Percentiles rank a stretch among this genome's conserved stretches.
Conservation (phyloP, 345 rosid genomes). For the Clausena lansium region DNA sequence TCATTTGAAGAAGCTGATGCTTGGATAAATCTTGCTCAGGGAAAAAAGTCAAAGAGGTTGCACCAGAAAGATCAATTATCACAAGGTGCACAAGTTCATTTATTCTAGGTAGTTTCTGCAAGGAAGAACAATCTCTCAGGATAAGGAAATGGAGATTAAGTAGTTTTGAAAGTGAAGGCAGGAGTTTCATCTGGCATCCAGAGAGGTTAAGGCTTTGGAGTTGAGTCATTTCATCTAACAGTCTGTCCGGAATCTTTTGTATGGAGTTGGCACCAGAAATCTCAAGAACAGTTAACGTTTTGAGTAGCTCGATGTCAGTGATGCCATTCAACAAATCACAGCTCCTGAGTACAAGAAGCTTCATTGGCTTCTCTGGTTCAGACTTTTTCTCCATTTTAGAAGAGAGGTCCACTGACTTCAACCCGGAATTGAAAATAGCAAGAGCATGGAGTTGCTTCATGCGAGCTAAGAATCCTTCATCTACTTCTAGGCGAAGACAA, state of each 20-base stretch:
- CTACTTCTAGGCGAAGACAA: conserved; percentile 28
- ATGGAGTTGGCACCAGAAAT: conserved; percentile 51
- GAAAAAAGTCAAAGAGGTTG: conserved; percentile 25
- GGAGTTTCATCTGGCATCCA: conserved; percentile 24
- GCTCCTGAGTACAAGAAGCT: conserved; percentile 50
- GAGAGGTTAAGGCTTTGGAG: conserved; percentile 60
- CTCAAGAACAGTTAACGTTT: conserved; percentile 44
- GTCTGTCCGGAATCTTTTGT: conserved; percentile 12
- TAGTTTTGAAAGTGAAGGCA: conserved; percentile 34
- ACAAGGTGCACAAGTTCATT: conserved; percentile 31
- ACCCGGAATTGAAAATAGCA: conserved; percentile 40
- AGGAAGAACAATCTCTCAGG: conserved; percentile 33
- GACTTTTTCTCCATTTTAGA: conserved; percentile 6
- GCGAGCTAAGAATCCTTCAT: conserved; percentile 18
- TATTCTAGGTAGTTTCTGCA: conserved; percentile 39
- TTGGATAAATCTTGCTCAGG: conserved; percentile 23
- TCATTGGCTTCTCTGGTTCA: conserved; percentile 13
- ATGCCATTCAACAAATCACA: conserved; percentile 33
- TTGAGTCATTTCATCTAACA: conserved; percentile 24
- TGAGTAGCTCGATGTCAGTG: conserved; percentile 19
- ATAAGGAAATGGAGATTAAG: conserved; percentile 40
- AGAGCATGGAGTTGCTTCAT: conserved; percentile 36
- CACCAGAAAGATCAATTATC: conserved; percentile 54
- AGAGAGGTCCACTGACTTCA: conserved; percentile 21
- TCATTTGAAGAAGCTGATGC: conserved; percentile 37